phyloP scores from a whole-genome alignment of 192 early-diverging fungal genomes.

The Podila horticola region DNA sequence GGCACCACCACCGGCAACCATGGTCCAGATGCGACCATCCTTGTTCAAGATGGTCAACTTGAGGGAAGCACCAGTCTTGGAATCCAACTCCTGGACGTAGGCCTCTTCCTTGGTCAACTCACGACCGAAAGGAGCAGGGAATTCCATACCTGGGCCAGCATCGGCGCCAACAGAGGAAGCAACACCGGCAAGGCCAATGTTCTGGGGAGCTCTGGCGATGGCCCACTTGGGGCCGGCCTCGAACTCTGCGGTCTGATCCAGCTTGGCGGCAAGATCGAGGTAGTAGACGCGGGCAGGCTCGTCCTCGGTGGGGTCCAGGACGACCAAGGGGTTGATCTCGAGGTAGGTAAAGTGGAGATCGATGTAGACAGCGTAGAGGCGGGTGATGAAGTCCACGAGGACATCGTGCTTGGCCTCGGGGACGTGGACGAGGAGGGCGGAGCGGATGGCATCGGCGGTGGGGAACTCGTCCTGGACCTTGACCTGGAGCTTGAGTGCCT shows the following conservation, averaged over 20 bases:
- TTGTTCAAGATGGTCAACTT: conserved; percentile 97
- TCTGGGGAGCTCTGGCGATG: conserved; percentile 72
- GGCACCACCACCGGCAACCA: conserved; percentile 98
- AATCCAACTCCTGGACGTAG: conserved; percentile 95
- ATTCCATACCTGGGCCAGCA: conserved; percentile 90
- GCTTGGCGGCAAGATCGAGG: conserved; percentile 95
- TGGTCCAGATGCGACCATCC: conserved; percentile 96
- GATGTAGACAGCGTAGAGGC: conserved; percentile 93
- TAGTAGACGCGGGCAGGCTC: conserved; percentile 80
- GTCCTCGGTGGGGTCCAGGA: conserved; percentile 69
- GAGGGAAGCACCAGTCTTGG: conserved; percentile 97
- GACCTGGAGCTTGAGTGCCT: conserved; percentile 87
- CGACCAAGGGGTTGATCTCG: conserved; percentile 98
- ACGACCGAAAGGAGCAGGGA: conserved; percentile 97
- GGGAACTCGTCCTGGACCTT: conserved; percentile 84
- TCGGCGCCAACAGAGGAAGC: conserved; percentile 52
- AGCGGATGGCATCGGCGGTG: conserved; percentile 66
- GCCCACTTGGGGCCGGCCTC: conserved; percentile 96
- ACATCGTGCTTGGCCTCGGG: conserved; percentile 72
- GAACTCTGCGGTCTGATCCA: conserved; percentile 98
- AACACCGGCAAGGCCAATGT: conserved; percentile 49
- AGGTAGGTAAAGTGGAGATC: conserved; percentile 98
- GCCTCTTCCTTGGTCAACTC: conserved; percentile 95
- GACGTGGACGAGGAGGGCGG: conserved; percentile 75
- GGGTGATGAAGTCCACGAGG: conserved; percentile 89